Percentiles rank a stretch among this genome's conserved stretches.
phyloP scores from a whole-genome alignment of 2,329 filamentous ascomycete species.

The Lizonia empirigonia region DNA sequence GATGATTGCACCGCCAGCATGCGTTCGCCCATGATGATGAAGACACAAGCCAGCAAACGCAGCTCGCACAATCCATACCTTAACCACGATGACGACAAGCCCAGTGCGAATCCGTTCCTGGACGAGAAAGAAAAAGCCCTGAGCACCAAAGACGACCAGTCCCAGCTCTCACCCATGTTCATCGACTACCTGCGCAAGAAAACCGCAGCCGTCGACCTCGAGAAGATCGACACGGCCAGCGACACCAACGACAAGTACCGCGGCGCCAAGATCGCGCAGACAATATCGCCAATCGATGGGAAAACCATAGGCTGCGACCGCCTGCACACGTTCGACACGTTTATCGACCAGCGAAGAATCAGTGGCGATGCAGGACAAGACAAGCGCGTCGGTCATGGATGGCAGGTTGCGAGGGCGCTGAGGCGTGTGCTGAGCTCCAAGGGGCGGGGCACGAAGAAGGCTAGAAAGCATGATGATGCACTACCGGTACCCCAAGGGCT shows the following conservation, averaged over 20 bases:
- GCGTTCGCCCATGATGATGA: slow-evolving; percentile 9
- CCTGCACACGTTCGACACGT: slow-evolving; percentile 20
- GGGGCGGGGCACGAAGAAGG: slow-evolving; percentile 8
- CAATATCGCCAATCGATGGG: slow-evolving; percentile 19
- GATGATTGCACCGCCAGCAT: slow-evolving; percentile 3
- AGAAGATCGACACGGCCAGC: slow-evolving; percentile 2
- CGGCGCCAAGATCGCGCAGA: slow-evolving; percentile 4
- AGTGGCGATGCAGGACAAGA: slow-evolving; percentile 9
- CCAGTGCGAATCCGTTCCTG: slow-evolving; percentile 8
- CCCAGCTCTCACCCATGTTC: slow-evolving; percentile 17
- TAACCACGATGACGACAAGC: slow-evolving; percentile 7
- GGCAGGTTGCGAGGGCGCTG: slow-evolving; percentile 14
- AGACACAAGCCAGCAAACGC: slow-evolving; percentile 8
- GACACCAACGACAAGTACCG: slow-evolving; percentile 5
- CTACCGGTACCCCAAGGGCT: slow-evolving; percentile 7
- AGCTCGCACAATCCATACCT: slow-evolving; percentile 17
- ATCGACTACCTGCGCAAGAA: slow-evolving; percentile 14
- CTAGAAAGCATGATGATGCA: slow-evolving; percentile 5
- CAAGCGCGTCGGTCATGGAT: slow-evolving; percentile 16
- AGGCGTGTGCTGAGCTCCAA: slow-evolving; percentile 14
- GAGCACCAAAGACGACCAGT: slow-evolving; percentile 7
- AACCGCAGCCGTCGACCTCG: slow-evolving; percentile 3
- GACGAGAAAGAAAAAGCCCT: slow-evolving; percentile 6
- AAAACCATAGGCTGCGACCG: slow-evolving; percentile 22
- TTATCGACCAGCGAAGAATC: slow-evolving; percentile 12